A percentile compares a stretch with the other conserved stretches of the same genome.
Conservation (phyloP, 805 yeast genomes). For the Schwanniomyces pseudopolymorphus region DNA sequence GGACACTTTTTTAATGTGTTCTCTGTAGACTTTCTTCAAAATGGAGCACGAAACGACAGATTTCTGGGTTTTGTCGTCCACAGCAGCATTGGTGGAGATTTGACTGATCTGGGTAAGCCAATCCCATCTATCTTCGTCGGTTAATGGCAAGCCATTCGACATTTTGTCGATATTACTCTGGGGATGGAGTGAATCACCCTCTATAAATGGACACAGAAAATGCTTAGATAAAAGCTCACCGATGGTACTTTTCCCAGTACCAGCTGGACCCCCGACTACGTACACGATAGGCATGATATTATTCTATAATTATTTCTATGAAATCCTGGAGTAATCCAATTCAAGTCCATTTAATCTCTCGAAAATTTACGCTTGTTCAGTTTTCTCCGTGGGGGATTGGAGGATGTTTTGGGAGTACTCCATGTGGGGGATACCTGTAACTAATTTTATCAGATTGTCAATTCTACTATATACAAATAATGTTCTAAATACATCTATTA, state of each 20-base stretch:
- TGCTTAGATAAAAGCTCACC: slow-evolving; percentile 51
- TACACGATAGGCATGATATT: slow-evolving; percentile 30
- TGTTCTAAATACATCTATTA: not conserved
- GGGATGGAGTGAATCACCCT: slow-evolving; percentile 86
- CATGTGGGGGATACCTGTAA: not conserved
- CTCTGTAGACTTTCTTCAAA: slow-evolving; percentile 72
- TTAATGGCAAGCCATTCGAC: slow-evolving; percentile 75
- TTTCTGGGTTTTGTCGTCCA: slow-evolving; percentile 19
- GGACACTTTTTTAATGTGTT: slow-evolving; percentile 47
- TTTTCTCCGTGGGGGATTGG: too few relatives aligned
- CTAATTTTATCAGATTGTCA: not conserved
- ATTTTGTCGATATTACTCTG: slow-evolving; percentile 72
- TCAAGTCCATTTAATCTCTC: not conserved
- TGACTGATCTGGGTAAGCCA: slow-evolving; percentile 67
- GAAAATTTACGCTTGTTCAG: not conserved
- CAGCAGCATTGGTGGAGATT: slow-evolving; percentile 39
- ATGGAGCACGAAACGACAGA: slow-evolving; percentile 82
- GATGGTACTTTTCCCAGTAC: slow-evolving; percentile 89
- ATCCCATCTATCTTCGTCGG: slow-evolving; percentile 89
- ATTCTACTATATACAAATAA: not conserved
- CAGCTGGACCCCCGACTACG: slow-evolving; percentile 93
- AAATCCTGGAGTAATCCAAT: not conserved
- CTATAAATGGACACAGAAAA: slow-evolving; percentile 60
- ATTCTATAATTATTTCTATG: not conserved
- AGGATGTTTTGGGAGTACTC: not conserved